Percentiles rank a stretch among this genome's conserved stretches.
Evolutionary conservation across 257 asterid genomes (phyloP).

Genomic region (Solanum megistacrolobum): DNA sequence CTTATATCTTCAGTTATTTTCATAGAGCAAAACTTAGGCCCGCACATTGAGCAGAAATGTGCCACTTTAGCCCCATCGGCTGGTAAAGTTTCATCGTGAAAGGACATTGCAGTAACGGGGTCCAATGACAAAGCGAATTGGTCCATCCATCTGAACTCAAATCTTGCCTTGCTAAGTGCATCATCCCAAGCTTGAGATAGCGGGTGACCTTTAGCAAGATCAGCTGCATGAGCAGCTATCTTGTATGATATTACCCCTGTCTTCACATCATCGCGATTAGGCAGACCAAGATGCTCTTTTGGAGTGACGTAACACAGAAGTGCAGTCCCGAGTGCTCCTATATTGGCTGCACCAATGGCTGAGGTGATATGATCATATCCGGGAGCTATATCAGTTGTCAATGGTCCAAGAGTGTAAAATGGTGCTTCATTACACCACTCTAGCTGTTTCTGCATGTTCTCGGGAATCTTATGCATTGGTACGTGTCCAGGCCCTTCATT

Average conservation of each 20-base stretch:
- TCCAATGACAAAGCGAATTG: constrained; percentile 90
- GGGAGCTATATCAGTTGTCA: constrained; percentile 90
- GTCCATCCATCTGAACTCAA: constrained; percentile 96
- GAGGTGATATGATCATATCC: constrained; percentile 96
- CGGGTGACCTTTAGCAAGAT: constrained; percentile 82
- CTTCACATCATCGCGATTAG: constrained; percentile 79
- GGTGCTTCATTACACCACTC: constrained; percentile 98
- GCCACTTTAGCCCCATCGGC: constrained; percentile 98
- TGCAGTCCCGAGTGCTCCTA: constrained; percentile 95
- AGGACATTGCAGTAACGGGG: constrained; percentile 90
- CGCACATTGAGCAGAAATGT: constrained; percentile 96
- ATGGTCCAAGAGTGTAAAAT: constrained; percentile 86
- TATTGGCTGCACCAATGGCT: constrained; percentile 91
- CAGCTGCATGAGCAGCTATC: constrained; percentile 96
- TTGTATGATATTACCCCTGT: constrained; percentile 78
- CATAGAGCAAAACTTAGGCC: constrained; percentile 96
- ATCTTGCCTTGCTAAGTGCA: constrained; percentile 89
- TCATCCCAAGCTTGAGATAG: constrained; percentile 91
- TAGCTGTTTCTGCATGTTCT: constrained; percentile 88
- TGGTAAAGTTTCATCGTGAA: constrained; percentile 87
- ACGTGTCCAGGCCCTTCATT: constrained; percentile 94
- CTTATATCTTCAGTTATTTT: constrained; percentile 95
- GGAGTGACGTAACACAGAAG: constrained; percentile 92
- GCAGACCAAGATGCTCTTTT: constrained; percentile 88
- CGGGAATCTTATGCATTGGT: constrained; percentile 92